Evolutionary conservation across 148 eudicot genomes (phyloP).

Genomic region (Diospyros lotus): DNA sequence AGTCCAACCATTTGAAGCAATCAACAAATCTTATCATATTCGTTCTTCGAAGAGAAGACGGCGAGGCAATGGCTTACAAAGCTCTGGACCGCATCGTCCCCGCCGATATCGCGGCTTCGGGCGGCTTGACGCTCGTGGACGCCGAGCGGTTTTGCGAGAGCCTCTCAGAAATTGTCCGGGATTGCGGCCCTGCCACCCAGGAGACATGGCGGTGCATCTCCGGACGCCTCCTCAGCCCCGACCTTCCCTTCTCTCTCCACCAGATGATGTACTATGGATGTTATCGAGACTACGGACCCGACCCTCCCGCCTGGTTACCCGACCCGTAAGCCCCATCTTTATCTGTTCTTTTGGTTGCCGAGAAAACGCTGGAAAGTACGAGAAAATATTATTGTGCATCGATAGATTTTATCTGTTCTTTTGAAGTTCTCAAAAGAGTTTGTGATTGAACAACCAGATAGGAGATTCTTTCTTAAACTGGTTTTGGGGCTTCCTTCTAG

Average conservation of each 20-base stretch:
- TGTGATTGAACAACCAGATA: no score
- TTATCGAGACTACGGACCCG: conserved; percentile 58
- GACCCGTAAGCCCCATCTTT: conserved; percentile 38
- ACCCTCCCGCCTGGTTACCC: conserved; percentile 95
- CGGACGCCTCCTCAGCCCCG: conserved; percentile 51
- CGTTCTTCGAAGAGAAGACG: neutral
- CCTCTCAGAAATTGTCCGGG: conserved; percentile 41
- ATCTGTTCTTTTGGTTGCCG: neutral
- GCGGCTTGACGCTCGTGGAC: conserved; percentile 25
- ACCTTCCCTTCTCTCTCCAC: conserved; percentile 71
- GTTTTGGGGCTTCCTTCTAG: no score
- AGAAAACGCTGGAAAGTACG: neutral
- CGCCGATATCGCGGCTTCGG: conserved; percentile 57
- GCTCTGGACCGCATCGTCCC: conserved; percentile 38
- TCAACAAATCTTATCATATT: neutral
- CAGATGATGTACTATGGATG: conserved; percentile 88
- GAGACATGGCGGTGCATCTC: conserved; percentile 59
- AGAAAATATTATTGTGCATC: no score
- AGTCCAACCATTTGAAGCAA: no score
- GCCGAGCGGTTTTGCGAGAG: conserved; percentile 42
- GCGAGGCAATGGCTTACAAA: conserved; percentile 45
- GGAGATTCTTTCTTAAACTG: no score
- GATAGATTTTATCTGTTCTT: no score
- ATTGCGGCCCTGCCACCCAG: conserved; percentile 48
- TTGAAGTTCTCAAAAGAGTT: no score